A percentile compares a stretch with the other conserved stretches of the same genome.
Conservation (phyloP, 2,329 filamentous ascomycete species). For the Diplodia mutila region DNA sequence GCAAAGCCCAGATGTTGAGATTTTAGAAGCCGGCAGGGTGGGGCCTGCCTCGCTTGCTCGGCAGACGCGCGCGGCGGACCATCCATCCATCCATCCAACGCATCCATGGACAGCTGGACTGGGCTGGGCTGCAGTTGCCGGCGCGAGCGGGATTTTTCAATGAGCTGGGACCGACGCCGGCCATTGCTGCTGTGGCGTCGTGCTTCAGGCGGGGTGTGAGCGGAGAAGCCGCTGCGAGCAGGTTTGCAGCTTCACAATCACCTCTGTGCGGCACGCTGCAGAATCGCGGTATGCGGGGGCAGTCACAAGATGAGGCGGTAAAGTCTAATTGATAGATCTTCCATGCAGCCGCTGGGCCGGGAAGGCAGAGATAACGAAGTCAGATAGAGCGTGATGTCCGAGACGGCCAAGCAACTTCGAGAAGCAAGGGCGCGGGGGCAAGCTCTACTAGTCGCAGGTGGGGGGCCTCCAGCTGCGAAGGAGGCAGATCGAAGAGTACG, state of each 20-base stretch:
- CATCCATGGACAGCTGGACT: background rate
- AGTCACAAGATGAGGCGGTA: conserved; percentile 23
- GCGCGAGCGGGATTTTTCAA: conserved; percentile 18
- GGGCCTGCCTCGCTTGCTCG: background rate
- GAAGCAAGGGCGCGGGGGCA: conserved; percentile 17
- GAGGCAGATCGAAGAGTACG: conserved; percentile 26
- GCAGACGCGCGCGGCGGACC: background rate
- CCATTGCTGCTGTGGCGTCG: background rate
- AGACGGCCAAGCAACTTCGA: conserved; percentile 11
- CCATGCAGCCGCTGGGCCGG: background rate
- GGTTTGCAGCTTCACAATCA: background rate
- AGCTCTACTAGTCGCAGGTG: background rate
- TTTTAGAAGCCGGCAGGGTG: background rate
- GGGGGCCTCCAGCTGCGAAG: background rate
- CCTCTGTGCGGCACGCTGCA: conserved; percentile 5
- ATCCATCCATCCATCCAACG: background rate
- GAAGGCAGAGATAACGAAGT: conserved; percentile 4
- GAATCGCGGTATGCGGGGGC: background rate
- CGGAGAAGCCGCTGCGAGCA: background rate
- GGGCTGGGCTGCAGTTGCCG: background rate
- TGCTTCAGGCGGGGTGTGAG: background rate
- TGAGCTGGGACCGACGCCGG: background rate
- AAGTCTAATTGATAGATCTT: conserved; percentile 20
- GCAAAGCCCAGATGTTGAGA: conserved; percentile 15
- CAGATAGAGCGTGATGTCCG: conserved; percentile 5